Evolutionary conservation across 805 yeast genomes (phyloP).

Genomic region (Myxozyma geophila): DNA sequence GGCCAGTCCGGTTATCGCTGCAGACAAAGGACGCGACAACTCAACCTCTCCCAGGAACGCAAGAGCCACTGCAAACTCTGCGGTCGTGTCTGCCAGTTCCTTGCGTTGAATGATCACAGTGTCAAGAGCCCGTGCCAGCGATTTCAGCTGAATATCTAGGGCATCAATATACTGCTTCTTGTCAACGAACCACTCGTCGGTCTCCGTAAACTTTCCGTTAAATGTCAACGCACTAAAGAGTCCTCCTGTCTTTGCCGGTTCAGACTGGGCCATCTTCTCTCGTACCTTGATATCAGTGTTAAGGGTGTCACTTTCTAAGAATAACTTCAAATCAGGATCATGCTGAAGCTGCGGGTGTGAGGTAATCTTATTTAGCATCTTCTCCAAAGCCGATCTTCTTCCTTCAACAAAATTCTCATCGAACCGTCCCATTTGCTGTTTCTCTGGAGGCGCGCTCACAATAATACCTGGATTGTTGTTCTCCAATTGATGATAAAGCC

Average conservation of each 20-base stretch:
- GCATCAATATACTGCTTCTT: constrained; percentile 70
- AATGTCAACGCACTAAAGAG: constrained; percentile 58
- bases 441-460: constrained; percentile 95
- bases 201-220: constrained; percentile 67
- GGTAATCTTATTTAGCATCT: constrained; percentile 79
- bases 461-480: constrained; percentile 86
- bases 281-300: constrained; percentile 68
- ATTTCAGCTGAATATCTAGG: constrained; percentile 72
- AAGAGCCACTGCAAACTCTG: constrained; percentile 64
- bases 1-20: constrained; percentile 71
- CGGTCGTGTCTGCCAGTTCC: constrained; percentile 69
- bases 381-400: constrained; percentile 80
- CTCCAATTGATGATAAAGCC: constrained; percentile 89
- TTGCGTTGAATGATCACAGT: constrained; percentile 72
- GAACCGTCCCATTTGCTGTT: constrained; percentile 90
- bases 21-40: constrained; percentile 66
- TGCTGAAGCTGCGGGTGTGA: constrained; percentile 58
- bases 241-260: constrained; percentile 47
- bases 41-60: constrained; percentile 74
- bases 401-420: constrained; percentile 87
- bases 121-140: constrained; percentile 72
- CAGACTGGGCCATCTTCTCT: constrained; percentile 51
- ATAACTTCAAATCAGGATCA: constrained; percentile 78
- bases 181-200: constrained; percentile 75
- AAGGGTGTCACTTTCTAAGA: constrained; percentile 76